Percentiles rank a stretch among this genome's conserved stretches.
phyloP scores from a whole-genome alignment of 78 protist genomes.

The Mastigamoeba balamuthi region DNA sequence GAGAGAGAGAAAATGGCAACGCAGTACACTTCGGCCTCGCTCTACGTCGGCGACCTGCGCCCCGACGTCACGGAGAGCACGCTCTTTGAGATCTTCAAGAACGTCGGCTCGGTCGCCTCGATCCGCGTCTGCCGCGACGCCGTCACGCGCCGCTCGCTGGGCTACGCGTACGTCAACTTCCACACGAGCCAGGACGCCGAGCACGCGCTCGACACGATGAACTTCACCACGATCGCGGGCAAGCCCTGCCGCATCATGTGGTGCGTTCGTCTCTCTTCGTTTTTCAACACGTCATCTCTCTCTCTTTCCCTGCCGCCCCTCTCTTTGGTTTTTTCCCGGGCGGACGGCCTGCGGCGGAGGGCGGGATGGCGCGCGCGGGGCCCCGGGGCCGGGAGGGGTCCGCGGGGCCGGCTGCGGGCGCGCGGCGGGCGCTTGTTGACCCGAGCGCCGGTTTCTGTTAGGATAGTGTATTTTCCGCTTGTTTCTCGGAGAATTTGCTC shows the following conservation, averaged over 20 bases:
- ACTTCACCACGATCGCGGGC: slow-evolving; percentile 77
- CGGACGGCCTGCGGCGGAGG: too few relatives aligned
- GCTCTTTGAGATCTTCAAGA: slow-evolving; percentile 79
- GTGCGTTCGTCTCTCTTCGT: slow-evolving; percentile 30
- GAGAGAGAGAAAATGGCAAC: too few relatives aligned
- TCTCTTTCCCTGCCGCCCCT: too few relatives aligned
- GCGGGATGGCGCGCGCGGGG: too few relatives aligned
- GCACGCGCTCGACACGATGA: slow-evolving; percentile 89
- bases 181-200: slow-evolving; percentile 77
- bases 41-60: slow-evolving; percentile 54
- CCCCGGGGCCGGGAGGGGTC: too few relatives aligned
- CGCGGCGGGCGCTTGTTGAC: too few relatives aligned
- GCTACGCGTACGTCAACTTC: slow-evolving; percentile 96
- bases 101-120: slow-evolving; percentile 84
- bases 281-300: too few relatives aligned
- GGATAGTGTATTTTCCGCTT: too few relatives aligned
- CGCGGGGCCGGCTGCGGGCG: too few relatives aligned
- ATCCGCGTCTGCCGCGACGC: slow-evolving; percentile 92
- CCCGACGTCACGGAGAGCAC: slow-evolving; percentile 77
- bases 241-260: slow-evolving; percentile 95
- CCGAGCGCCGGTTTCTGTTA: too few relatives aligned
- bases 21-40: slow-evolving; percentile 29
- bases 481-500: too few relatives aligned
- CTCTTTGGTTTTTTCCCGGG: too few relatives aligned
- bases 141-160: slow-evolving; percentile 82